Percentiles rank a stretch among this genome's conserved stretches.
Evolutionary conservation across 1,139 yeast species (phyloP).

Genomic region (Yamadazyma membranifaciens): DNA sequence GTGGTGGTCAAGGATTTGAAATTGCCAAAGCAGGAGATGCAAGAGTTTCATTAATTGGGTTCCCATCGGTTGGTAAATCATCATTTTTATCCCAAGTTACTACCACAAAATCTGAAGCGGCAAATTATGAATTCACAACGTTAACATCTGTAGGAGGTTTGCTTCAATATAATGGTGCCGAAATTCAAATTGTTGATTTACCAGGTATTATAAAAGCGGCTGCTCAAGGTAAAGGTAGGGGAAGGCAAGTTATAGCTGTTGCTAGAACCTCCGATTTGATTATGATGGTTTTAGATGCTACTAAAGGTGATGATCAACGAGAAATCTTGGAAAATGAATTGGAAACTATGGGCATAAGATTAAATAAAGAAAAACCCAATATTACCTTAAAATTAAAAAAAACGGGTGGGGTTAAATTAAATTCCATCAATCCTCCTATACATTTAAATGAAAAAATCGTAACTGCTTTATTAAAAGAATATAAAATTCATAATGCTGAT

Average conservation of each 20-base stretch:
- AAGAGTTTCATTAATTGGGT: constrained; percentile 90
- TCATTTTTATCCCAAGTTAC: constrained; percentile 85
- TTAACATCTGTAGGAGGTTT: constrained; percentile 96
- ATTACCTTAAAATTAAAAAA: constrained; percentile 74
- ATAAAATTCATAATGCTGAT: constrained; percentile 90
- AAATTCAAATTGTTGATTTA: constrained; percentile 90
- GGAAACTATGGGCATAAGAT: constrained; percentile 90
- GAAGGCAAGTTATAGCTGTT: constrained; percentile 93
- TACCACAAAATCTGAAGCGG: constrained; percentile 91
- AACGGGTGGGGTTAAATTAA: constrained; percentile 89
- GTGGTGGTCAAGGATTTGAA: constrained; percentile 89
- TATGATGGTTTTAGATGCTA: constrained; percentile 92
- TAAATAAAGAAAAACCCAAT: constrained; percentile 81
- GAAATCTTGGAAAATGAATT: constrained; percentile 82
- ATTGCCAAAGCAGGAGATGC: constrained; percentile 97
- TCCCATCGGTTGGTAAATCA: constrained; percentile 97
- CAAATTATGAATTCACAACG: constrained; percentile 93
- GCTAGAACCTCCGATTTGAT: constrained; percentile 93
- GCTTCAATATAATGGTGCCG: constrained; percentile 92
- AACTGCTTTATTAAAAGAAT: constrained; percentile 74
- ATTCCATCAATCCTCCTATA: constrained; percentile 78
- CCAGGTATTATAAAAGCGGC: constrained; percentile 99
- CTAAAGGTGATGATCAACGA: constrained; percentile 88
- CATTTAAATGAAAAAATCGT: constrained; percentile 80
- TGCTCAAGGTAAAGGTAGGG: constrained; percentile 95